Percentiles rank a stretch among this genome's conserved stretches.
phyloP scores from a whole-genome alignment of 306 rosid species.

The Cucumis sativus region DNA sequence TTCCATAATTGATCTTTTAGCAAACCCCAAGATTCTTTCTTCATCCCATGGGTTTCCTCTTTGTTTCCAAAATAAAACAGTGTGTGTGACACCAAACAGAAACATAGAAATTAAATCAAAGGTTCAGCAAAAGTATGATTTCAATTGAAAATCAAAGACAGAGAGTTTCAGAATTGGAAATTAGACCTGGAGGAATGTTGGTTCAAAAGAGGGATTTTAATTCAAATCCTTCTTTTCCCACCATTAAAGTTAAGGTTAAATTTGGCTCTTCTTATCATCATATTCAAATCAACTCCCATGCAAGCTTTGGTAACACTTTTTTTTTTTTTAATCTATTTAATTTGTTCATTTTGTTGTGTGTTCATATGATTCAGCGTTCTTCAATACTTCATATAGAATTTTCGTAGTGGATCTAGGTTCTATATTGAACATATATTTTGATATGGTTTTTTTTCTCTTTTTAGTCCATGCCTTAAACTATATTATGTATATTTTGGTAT shows the following conservation, averaged over 20 bases:
- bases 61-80: neutral
- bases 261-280: conserved; percentile 42
- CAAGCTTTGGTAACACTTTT: conserved; percentile 52
- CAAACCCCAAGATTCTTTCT: conserved; percentile 23
- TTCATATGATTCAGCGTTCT: neutral
- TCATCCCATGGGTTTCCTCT: conserved; percentile 25
- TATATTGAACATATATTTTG: too few species aligned
- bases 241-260: conserved; percentile 51
- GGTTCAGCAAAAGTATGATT: conserved; percentile 18
- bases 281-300: conserved; percentile 48
- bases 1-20: conserved; percentile 17
- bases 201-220: conserved; percentile 55
- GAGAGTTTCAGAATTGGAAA: conserved; percentile 28
- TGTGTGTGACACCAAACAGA: neutral
- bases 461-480: too few species aligned
- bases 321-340: neutral
- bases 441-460: neutral
- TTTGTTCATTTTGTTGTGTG: neutral
- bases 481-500: neutral
- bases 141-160: conserved; percentile 5
- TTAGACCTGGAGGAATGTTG: conserved; percentile 87
- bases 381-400: too few species aligned
- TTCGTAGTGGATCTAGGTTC: too few species aligned
- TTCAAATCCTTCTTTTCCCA: conserved; percentile 17
- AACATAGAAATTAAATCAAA: neutral